These are phyloP conservation scores for Pseudohyphozyma bogoriensis DNA, from an alignment of 768 basidiomycete species.

Conservation along the genomic window DNA sequence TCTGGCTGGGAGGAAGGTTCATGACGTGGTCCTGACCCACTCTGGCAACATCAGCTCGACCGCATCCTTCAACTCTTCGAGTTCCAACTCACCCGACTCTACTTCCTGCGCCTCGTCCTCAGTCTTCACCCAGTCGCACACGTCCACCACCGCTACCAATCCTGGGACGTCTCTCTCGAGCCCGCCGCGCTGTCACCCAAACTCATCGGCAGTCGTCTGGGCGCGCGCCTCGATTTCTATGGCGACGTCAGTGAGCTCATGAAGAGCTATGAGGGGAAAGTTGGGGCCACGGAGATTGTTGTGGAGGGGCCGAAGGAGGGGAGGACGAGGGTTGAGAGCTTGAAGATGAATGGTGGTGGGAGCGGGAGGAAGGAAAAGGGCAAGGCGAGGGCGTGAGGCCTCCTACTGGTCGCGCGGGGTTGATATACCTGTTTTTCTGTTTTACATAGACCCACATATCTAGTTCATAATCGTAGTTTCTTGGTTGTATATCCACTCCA, in stretches of 20 bases:
- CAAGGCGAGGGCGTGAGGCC: neutral
- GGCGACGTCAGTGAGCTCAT: neutral
- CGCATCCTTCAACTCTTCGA: conserved; percentile 19
- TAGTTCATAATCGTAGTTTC: neutral
- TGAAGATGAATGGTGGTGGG: neutral
- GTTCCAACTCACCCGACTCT: conserved; percentile 12
- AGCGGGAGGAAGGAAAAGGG: neutral
- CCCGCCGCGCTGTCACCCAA: neutral
- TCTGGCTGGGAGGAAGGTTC: too few species aligned
- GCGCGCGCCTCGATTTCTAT: neutral
- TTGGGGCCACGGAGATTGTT: neutral
- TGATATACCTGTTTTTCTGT: too few species aligned
- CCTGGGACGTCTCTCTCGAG: neutral
- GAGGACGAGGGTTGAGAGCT: neutral
- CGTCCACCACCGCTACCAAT: neutral
- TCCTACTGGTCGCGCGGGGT: too few species aligned
- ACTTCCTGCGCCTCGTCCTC: conserved; percentile 20
- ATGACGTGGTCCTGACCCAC: too few species aligned
- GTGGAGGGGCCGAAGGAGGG: neutral
- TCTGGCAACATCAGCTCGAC: conserved; percentile 8
- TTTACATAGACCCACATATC: too few species aligned
- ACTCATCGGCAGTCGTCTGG: neutral
- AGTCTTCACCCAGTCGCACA: conserved; percentile 3
- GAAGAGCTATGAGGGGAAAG: neutral
- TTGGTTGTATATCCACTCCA: neutral